A percentile compares a stretch with the other conserved stretches of the same genome.
Conservation (phyloP, 805 yeast species). For the Tetrapisispora namnaoensis region DNA sequence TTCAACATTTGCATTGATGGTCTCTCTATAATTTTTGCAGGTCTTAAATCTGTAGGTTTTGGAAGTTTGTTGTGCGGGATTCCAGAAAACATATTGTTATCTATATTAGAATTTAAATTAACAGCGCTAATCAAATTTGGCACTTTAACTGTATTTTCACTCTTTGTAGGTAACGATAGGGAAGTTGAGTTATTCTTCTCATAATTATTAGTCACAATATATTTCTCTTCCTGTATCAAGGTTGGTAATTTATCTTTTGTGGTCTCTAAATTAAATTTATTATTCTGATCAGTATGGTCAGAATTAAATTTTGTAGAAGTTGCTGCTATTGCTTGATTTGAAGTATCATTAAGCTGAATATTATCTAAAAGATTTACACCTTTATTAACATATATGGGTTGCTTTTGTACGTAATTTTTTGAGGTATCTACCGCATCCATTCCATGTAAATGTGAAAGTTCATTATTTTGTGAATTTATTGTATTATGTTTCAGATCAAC, state of each 20-base stretch:
- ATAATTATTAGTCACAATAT: background rate
- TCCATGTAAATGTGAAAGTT: background rate
- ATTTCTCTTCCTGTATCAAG: background rate
- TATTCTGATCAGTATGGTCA: background rate
- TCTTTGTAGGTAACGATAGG: background rate
- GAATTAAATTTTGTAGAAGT: background rate
- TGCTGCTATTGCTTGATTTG: background rate
- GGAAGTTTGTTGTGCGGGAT: background rate
- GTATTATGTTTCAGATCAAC: background rate
- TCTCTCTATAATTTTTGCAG: constrained; percentile 17
- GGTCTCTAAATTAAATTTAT: background rate
- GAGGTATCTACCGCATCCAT: background rate
- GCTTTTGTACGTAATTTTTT: background rate
- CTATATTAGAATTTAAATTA: background rate
- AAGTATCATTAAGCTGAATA: background rate
- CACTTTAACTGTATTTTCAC: background rate
- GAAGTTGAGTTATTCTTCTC: background rate
- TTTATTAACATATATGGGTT: background rate
- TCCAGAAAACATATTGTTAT: background rate
- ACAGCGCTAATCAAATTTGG: background rate
- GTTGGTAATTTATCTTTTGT: background rate
- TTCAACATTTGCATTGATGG: constrained; percentile 16
- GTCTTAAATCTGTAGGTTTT: background rate
- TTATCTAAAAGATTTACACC: background rate
- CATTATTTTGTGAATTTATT: background rate